Evolutionary conservation across 1,284 basidiomycete genomes (phyloP).

Genomic region (Apiotrichum sp.): DNA sequence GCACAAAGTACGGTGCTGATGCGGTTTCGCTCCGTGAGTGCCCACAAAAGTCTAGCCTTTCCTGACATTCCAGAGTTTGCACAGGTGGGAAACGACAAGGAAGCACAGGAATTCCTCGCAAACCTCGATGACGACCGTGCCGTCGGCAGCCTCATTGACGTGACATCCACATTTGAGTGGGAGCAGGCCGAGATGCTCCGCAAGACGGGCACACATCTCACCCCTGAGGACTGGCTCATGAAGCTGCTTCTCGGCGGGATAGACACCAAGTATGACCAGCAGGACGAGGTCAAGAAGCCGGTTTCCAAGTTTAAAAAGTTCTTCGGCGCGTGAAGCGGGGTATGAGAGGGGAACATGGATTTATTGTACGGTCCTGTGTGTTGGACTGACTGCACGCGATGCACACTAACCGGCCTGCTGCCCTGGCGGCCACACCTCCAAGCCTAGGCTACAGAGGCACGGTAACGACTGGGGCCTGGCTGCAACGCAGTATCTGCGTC

Average conservation of each 20-base stretch:
- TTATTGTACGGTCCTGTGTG: too few relatives aligned
- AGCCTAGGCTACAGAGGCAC: too few relatives aligned
- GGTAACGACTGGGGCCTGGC: too few relatives aligned
- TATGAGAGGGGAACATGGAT: too few relatives aligned
- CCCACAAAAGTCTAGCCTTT: neutral
- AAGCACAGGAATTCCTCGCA: constrained; percentile 11
- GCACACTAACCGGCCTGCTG: too few relatives aligned
- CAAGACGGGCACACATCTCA: constrained; percentile 11
- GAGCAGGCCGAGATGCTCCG: constrained; percentile 10
- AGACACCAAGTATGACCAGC: constrained; percentile 4
- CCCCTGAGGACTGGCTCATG: constrained; percentile 8
- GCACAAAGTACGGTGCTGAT: constrained; percentile 8
- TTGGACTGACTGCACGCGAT: too few relatives aligned
- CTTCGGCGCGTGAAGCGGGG: neutral
- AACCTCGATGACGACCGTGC: constrained; percentile 11
- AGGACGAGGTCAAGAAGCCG: constrained; percentile 5
- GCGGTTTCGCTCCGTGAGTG: constrained; percentile 6
- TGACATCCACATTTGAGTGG: constrained; percentile 9
- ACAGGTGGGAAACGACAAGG: constrained; percentile 13
- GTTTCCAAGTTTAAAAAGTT: neutral
- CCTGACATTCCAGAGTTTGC: constrained; percentile 5
- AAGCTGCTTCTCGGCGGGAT: constrained; percentile 6
- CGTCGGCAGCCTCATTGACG: constrained; percentile 11
- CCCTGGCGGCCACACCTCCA: too few relatives aligned
- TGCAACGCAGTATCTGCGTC: too few relatives aligned